Conservation (phyloP, 2,329 filamentous ascomycete species). For the Alternaria incomplexa region DNA sequence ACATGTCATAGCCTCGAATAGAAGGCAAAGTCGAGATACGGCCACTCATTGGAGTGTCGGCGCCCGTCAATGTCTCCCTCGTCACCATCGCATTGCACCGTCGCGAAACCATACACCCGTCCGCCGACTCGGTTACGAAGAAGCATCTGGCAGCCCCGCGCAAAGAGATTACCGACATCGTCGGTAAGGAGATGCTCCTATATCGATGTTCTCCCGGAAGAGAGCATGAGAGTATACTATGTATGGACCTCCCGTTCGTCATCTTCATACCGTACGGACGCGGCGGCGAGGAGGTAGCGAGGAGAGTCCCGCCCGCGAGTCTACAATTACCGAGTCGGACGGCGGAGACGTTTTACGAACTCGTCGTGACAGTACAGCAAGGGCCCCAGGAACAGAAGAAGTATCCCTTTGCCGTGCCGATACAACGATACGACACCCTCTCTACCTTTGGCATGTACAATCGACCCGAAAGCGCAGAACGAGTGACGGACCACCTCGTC, state of each 20-base stretch:
- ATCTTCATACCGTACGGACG: slow-evolving; percentile 96
- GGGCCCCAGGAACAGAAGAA: slow-evolving; percentile 86
- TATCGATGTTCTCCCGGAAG: slow-evolving; percentile 85
- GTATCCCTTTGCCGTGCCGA: slow-evolving; percentile 87
- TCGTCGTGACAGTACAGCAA: slow-evolving; percentile 95
- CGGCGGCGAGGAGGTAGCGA: slow-evolving; percentile 86
- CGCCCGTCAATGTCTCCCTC: slow-evolving; percentile 87
- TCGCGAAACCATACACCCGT: slow-evolving; percentile 94
- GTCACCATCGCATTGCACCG: slow-evolving; percentile 94
- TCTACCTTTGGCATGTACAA: slow-evolving; percentile 99
- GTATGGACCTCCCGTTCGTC: slow-evolving; percentile 97
- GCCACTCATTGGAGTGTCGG: slow-evolving; percentile 81
- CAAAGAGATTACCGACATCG: slow-evolving; percentile 88
- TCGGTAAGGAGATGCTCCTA: slow-evolving; percentile 93
- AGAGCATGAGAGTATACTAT: slow-evolving; percentile 86
- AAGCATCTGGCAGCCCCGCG: slow-evolving; percentile 88
- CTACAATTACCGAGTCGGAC: slow-evolving; percentile 88
- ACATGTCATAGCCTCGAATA: slow-evolving; percentile 76
- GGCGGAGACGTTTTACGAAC: slow-evolving; percentile 96
- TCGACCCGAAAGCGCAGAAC: slow-evolving; percentile 85
- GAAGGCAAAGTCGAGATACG: slow-evolving; percentile 98
- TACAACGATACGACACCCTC: slow-evolving; percentile 92
- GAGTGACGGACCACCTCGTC: slow-evolving; percentile 87
- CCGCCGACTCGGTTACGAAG: slow-evolving; percentile 91
- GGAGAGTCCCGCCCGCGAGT: slow-evolving; percentile 89